phyloP scores from a whole-genome alignment of 2,329 filamentous ascomycete genomes.

The Penicillium sp. region DNA sequence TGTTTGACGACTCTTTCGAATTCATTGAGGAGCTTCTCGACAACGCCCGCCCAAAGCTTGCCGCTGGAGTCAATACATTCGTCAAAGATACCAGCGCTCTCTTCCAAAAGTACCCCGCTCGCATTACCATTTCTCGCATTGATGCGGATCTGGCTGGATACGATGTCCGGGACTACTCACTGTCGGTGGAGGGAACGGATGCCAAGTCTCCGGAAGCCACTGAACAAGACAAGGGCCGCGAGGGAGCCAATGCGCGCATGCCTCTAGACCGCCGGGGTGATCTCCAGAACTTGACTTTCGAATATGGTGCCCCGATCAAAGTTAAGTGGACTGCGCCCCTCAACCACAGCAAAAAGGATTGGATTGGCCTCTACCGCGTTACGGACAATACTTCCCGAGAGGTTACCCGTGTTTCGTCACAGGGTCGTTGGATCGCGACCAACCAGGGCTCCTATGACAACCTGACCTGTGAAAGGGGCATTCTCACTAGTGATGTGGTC shows the following conservation, averaged over 20 bases:
- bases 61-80: slow-evolving; percentile 80
- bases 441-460: slow-evolving; percentile 75
- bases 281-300: slow-evolving; percentile 74
- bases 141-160: slow-evolving; percentile 77
- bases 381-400: slow-evolving; percentile 89
- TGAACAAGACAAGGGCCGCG: slow-evolving; percentile 68
- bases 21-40: slow-evolving; percentile 92
- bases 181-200: slow-evolving; percentile 70
- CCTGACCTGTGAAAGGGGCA: slow-evolving; percentile 71
- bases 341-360: slow-evolving; percentile 87
- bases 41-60: slow-evolving; percentile 78
- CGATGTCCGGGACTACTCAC: slow-evolving; percentile 75
- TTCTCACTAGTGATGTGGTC: slow-evolving; percentile 67
- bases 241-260: slow-evolving; percentile 68
- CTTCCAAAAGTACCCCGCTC: slow-evolving; percentile 85
- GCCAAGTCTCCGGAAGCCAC: slow-evolving; percentile 53
- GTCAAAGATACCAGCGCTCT: slow-evolving; percentile 83
- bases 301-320: slow-evolving; percentile 86
- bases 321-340: slow-evolving; percentile 88
- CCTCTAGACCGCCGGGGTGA: slow-evolving; percentile 61
- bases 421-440: slow-evolving; percentile 86
- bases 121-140: slow-evolving; percentile 78
- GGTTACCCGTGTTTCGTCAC: slow-evolving; percentile 76
- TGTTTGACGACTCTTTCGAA: slow-evolving; percentile 81
- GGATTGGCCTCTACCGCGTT: slow-evolving; percentile 95